These are phyloP conservation scores for Crepidotus variabilis DNA, from an alignment of 768 basidiomycete species.

Conservation along the genomic window DNA sequence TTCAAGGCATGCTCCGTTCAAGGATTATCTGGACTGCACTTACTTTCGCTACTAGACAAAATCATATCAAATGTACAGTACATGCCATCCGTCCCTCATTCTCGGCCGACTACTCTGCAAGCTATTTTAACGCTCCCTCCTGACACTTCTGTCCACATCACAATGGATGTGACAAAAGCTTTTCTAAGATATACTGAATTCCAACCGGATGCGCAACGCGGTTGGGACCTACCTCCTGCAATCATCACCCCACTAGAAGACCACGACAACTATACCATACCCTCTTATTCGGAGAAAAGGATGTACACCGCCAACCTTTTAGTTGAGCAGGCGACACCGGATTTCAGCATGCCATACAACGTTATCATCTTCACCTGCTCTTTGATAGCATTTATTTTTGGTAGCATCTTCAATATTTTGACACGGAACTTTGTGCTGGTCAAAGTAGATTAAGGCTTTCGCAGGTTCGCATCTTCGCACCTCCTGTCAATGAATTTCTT, in stretches of 20 bases:
- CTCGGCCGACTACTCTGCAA: conserved; percentile 78
- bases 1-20: conserved; percentile 36
- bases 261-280: conserved; percentile 13
- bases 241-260: conserved; percentile 50
- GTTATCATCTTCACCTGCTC: conserved; percentile 97
- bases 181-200: conserved; percentile 95
- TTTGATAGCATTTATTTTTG: conserved; percentile 89
- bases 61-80: conserved; percentile 67
- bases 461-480: not conserved
- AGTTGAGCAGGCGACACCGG: conserved; percentile 94
- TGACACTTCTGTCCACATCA: conserved; percentile 55
- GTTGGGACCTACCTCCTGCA: conserved; percentile 90
- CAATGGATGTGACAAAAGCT: conserved; percentile 73
- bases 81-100: conserved; percentile 59
- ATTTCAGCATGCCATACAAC: conserved; percentile 99
- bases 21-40: conserved; percentile 5
- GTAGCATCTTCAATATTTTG: conserved; percentile 84
- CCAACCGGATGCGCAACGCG: conserved; percentile 91
- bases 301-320: conserved; percentile 83
- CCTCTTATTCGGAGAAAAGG: conserved; percentile 23
- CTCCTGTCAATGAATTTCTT: conserved; percentile 1
- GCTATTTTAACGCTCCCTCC: conserved; percentile 68
- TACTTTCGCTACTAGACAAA: conserved; percentile 40
- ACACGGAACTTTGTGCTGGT: conserved; percentile 76
- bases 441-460: conserved; percentile 1